Base-by-base conservation (phyloP, 164 flowering plant species). In the Nymphaea thermarum region DNA sequence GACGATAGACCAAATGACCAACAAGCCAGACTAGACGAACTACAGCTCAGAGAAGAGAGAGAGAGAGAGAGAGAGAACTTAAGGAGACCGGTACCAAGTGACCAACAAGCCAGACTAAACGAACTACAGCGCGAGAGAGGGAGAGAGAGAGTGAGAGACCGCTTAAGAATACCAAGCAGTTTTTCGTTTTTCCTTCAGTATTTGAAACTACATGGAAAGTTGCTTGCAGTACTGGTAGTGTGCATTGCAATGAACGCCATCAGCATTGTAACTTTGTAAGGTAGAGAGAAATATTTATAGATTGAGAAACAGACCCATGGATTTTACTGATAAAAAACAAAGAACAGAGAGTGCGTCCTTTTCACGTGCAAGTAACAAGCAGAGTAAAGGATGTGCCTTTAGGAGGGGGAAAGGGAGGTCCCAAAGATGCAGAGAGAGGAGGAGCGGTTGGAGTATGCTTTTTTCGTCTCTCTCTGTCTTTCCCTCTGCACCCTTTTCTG, bases 301-400 rank as follows among this genome's bases (percentile, higher is more conserved):
- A n/a, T 14, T 11, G 63, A n/a, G 63, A 36, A 55, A 44, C 42
- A 62, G 43, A 65, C 65, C 42, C 6, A 17, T 70, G 12, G 12
- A 64, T 42, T 42, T 62, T 14, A 63, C 64, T 17, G 64, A 14
- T 44, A 17, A 66, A 25, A 17, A 55, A 62, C 42, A 43, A 57
- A 53, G 61, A n/a, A 67, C 14, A 44, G 42, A 74, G 51, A 66
- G 45, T 53, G 69, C n/a, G 16, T 17, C 18, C 18, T 43, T 47
- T 51, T 71, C 70, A 72, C 66, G 68, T 59, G 63, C 17, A 64
- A 59, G 43, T 18, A 62, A 67, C 64, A 51, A 11, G 36, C 45
- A 63, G 43, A 43, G 71, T 64, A 8, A 68, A 17, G 53, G 64
- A 64, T n/a, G 57, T 42, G 62, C 57, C 59, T 36, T 68, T 61